phyloP scores from a whole-genome alignment of 2,329 filamentous ascomycete species.

The Knufia fluminis region DNA sequence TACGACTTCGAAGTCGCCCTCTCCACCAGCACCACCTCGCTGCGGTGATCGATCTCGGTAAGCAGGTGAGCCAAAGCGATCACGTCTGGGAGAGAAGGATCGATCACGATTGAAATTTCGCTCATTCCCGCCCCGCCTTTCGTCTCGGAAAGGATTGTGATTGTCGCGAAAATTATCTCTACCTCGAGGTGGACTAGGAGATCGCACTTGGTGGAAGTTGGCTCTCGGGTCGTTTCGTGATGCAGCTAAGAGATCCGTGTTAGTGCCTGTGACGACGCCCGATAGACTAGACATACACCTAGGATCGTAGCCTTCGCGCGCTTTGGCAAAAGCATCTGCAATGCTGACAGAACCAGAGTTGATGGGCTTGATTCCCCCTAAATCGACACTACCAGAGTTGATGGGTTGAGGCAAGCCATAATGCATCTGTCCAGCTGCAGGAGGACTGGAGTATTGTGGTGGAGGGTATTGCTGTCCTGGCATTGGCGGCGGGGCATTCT shows the following conservation, averaged over 20 bases:
- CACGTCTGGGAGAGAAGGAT: slow-evolving; percentile 60
- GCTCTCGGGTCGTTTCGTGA: slow-evolving; percentile 14
- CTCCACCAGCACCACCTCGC: slow-evolving; percentile 30
- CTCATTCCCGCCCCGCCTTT: slow-evolving; percentile 54
- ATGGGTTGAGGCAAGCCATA: slow-evolving; percentile 34
- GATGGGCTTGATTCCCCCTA: slow-evolving; percentile 69
- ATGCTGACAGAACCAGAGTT: slow-evolving; percentile 76
- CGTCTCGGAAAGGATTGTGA: slow-evolving; percentile 76
- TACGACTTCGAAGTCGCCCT: slow-evolving; percentile 72
- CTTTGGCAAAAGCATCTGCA: slow-evolving; percentile 74
- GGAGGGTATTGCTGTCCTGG: slow-evolving; percentile 32
- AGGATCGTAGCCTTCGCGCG: slow-evolving; percentile 58
- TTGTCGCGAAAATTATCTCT: slow-evolving; percentile 66
- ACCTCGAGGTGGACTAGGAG: slow-evolving; percentile 56
- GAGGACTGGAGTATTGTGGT: slow-evolving; percentile 36
- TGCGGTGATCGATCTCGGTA: slow-evolving; percentile 47
- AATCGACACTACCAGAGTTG: slow-evolving; percentile 63
- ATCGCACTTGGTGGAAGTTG: slow-evolving; percentile 51
- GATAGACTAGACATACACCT: slow-evolving; percentile 14
- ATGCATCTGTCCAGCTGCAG: slow-evolving; percentile 32
- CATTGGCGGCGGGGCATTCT: slow-evolving; percentile 27
- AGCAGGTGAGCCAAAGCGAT: slow-evolving; percentile 34
- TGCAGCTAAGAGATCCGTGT: slow-evolving; percentile 10
- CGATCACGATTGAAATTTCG: slow-evolving; percentile 57
- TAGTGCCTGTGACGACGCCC: slow-evolving; percentile 1